These are phyloP conservation scores for Chenopodium suecicum DNA, from an alignment of 148 eudicot genomes.

Conservation along the genomic window DNA sequence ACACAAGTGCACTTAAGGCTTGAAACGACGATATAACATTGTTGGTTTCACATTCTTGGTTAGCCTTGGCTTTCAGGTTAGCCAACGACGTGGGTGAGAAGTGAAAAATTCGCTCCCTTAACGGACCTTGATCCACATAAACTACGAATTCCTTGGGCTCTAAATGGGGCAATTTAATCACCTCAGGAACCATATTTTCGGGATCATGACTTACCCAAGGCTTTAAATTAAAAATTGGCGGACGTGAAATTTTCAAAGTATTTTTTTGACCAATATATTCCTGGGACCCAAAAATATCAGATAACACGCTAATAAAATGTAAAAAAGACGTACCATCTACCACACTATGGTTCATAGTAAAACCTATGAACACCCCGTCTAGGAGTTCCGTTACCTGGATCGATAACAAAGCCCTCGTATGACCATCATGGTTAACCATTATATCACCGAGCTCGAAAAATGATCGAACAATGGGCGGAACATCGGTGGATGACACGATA, in stretches of 20 bases:
- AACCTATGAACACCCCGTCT: no score
- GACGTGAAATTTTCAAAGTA: conserved; percentile 24
- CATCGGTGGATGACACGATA: conserved; percentile 24
- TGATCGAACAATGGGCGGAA: conserved; percentile 24
- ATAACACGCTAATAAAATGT: no score
- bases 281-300: no score
- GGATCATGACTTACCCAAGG: not conserved
- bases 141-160: conserved; percentile 21
- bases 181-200: not conserved
- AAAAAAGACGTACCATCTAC: no score
- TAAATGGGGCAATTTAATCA: conserved; percentile 27
- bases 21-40: conserved; percentile 31
- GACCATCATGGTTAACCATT: conserved; percentile 42
- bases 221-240: conserved; percentile 48
- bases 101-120: conserved; percentile 63
- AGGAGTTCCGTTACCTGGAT: no score
- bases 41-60: conserved; percentile 12
- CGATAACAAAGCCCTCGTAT: conserved; percentile 34
- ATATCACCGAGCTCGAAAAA: conserved; percentile 34
- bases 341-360: no score
- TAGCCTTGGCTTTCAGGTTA: conserved; percentile 48
- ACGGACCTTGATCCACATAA: conserved; percentile 14
- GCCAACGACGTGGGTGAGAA: conserved; percentile 52
- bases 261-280: not conserved
- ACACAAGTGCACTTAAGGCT: conserved; percentile 11